Evolutionary conservation across 495 filamentous ascomycete species (phyloP), one percentile per base, ranked within the genome.

Genomic region (Parathielavia appendiculata): DNA sequence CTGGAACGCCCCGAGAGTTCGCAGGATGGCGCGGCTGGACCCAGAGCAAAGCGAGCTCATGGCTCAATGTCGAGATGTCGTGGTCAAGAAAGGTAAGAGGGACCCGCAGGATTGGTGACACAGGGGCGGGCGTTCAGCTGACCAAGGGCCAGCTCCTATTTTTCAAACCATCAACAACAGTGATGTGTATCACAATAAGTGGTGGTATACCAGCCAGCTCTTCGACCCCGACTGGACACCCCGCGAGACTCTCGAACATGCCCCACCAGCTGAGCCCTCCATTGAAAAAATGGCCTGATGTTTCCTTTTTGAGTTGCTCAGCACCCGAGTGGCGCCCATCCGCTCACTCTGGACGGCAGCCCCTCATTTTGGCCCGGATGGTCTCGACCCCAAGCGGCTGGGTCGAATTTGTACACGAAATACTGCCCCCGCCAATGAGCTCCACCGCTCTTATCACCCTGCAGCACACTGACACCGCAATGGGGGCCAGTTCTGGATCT

Each of bases 171-270:
- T 74, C 55, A 71, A 70, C 60, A 63, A 59, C 39, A 72, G 52
- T 19, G 51, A 74, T 23, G 52, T 47, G 16, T 74, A 74, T 47
- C 63, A 73, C 54, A 53, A 63, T 20, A 52, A 55, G 30, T 73
- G 67, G 54, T 74, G 72, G 72, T 74, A 69, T 54, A 68, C 64
- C 13, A 72, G 69, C 62, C 72, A 74, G 57, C 65, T 74, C 20
- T 74, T 74, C 54, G 72, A 74, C 26, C 40, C 54, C 11, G 63
- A 71, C 48, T 74, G 72, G 72, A 58, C 55, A 20, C 72, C 72
- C 17, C 65, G 72, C 16, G 64, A 69, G 16, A 74, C 72, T 8
- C 61, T 67, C 22, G 72, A 74, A 58, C 66, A 71, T 43, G 57
- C 69, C 20, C 69, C 69, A 13, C 55, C 59, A 9, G 66, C 58